Evolutionary conservation across 2,329 filamentous ascomycete genomes (phyloP).

Genomic region (Fusarium dimerum): DNA sequence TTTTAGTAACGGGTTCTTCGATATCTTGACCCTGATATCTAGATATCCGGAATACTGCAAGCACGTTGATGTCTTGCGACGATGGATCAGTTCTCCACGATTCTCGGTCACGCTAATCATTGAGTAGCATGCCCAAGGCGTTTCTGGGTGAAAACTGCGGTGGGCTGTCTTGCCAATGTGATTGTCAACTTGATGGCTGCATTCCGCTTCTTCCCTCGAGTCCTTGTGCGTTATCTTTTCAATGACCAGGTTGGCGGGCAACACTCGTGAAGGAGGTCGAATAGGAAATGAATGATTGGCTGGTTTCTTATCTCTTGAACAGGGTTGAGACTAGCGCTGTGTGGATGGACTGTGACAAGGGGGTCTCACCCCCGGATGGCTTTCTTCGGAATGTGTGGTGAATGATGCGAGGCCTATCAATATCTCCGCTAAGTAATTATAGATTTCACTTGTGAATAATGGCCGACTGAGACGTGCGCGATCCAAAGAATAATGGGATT

Average conservation of each 20-base stretch:
- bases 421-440: too few species aligned
- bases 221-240: conserved; percentile 13
- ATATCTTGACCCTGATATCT: too few species aligned
- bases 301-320: conserved; percentile 32
- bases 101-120: conserved; percentile 16
- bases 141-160: not conserved
- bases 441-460: too few species aligned
- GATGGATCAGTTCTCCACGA: conserved; percentile 12
- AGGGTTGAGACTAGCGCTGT: conserved; percentile 18
- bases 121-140: not conserved
- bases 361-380: not conserved
- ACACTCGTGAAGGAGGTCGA: conserved; percentile 17
- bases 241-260: conserved; percentile 12
- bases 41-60: too few species aligned
- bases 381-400: not conserved
- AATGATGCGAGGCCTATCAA: too few species aligned
- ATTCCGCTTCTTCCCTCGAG: too few species aligned
- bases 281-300: conserved; percentile 28
- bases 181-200: not conserved
- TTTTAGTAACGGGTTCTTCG: too few species aligned
- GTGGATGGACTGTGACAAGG: conserved; percentile 13
- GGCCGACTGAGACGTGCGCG: too few species aligned
- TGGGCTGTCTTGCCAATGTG: not conserved
- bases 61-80: not conserved
- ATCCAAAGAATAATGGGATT: too few species aligned